A percentile compares a stretch with the other conserved stretches of the same genome.
Evolutionary conservation across 2,329 filamentous ascomycete species (phyloP).

Genomic region (Knufia fluminis): DNA sequence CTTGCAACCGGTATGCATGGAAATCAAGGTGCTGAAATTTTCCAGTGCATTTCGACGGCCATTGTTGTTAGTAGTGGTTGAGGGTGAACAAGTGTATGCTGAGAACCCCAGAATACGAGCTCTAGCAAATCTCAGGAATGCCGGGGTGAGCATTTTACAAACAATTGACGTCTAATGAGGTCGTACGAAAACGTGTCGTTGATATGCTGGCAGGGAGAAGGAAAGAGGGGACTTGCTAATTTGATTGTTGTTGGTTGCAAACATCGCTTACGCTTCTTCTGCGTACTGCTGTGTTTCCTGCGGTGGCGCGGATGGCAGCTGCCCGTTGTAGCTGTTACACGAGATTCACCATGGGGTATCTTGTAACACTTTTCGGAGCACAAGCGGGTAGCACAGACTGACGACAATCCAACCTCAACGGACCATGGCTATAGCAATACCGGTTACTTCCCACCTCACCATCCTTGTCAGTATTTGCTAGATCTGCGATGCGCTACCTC

Average conservation of each 20-base stretch:
- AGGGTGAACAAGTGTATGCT: not conserved
- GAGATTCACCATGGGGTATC: not conserved
- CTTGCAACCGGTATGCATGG: not conserved
- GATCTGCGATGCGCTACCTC: too few relatives aligned
- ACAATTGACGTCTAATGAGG: not conserved
- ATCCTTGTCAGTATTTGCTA: too few relatives aligned
- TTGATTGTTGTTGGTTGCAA: not conserved
- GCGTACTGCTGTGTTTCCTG: not conserved
- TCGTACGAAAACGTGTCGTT: slow-evolving; percentile 4
- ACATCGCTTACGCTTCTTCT: slow-evolving; percentile 3
- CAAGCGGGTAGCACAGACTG: not conserved
- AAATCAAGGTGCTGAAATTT: not conserved
- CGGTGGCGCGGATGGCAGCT: not conserved
- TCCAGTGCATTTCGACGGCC: not conserved
- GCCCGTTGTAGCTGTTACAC: not conserved
- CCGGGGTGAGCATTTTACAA: not conserved
- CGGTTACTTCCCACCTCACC: too few relatives aligned
- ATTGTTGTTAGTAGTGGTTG: too few relatives aligned
- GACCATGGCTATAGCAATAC: not conserved
- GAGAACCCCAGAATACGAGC: not conserved
- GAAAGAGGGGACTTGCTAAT: not conserved
- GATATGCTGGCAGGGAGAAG: not conserved
- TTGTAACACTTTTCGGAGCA: not conserved
- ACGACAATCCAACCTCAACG: not conserved
- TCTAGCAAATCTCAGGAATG: not conserved